Base-by-base conservation (phyloP, 2,329 filamentous ascomycete genomes). In the Stenocarpella maydis region DNA sequence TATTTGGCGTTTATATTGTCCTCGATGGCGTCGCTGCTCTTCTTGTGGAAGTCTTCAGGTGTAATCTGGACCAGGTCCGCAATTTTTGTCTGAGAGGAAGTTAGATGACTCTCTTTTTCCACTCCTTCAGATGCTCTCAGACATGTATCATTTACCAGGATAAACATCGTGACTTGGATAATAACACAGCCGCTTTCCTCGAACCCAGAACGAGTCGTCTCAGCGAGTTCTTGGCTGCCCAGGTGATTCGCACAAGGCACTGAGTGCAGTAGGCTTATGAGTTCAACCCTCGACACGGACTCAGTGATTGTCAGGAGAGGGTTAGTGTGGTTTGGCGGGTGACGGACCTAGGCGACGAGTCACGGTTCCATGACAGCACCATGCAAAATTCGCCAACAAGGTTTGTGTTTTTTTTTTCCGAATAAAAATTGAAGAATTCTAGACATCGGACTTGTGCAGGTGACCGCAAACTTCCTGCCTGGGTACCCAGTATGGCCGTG, bases 1-100 rank as follows among this genome's bases (percentile, higher is more conserved):
- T 98, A 99, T 82, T 99, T 99, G 72, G 90, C 87, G 79, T 99
- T 98, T 82, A 99, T 96, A 76, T 96, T 96, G 82, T 99, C 95
- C 81, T 98, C 71, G 72, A 99, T 93, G 1, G 94, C 94, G 72
- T 94, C 88, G 39, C 89, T 87, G 77, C 93, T 97, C 71, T 89
- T 86, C 80, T 96, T 96, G 71, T 90, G 87, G 78, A 98, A 97
- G 78, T 98, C 93, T 76, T 93, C 88, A 1, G 96, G 96, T 39
- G 89, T 87, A 82, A 99, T 97, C 81, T 97, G 93, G 74, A 99
- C 94, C 75, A 99, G 87, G 84, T 99, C 96, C 75, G 94, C 91
- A 75, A 99, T 90, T 74, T 96, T 97, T 52, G 94, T 96, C 96
- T 97, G 65, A 37, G 14, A 39, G 47, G 19, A 37, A 26, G 28